phyloP scores from a whole-genome alignment of 148 eudicot species.

The Rhododendron williamsianum region DNA sequence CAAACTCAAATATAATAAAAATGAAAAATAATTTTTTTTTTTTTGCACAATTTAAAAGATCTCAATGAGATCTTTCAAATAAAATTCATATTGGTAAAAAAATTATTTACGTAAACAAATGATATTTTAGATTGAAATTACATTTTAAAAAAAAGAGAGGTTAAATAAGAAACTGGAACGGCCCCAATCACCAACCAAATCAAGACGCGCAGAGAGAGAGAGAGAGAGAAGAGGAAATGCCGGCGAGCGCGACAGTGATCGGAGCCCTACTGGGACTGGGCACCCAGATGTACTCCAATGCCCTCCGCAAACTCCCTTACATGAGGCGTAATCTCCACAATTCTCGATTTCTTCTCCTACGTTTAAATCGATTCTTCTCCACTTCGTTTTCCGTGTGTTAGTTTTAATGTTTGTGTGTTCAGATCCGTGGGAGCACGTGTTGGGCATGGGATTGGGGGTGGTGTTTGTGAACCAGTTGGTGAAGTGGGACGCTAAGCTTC shows the following conservation, averaged over 20 bases:
- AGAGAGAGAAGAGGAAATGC: conserved; percentile 36
- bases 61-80: too few species aligned
- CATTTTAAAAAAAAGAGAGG: too few species aligned
- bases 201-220: conserved; percentile 12
- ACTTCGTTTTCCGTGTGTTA: neutral
- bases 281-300: conserved; percentile 97
- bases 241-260: conserved; percentile 74
- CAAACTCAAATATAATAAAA: too few species aligned
- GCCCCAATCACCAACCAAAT: neutral
- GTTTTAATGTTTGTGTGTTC: neutral
- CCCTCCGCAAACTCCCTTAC: conserved; percentile 94
- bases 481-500: conserved; percentile 77
- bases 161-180: too few species aligned
- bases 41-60: too few species aligned
- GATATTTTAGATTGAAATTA: too few species aligned
- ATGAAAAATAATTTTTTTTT: too few species aligned
- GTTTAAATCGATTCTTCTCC: neutral
- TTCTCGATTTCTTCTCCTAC: neutral
- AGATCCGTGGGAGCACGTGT: conserved; percentile 98
- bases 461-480: conserved; percentile 77
- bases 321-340: conserved; percentile 70
- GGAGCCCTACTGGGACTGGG: conserved; percentile 87
- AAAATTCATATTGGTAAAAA: too few species aligned
- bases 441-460: conserved; percentile 92
- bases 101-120: too few species aligned